Percentiles rank a stretch among this genome's conserved stretches.
phyloP scores from a whole-genome alignment of 352 stramenopile species.

The Blastocystis sp. region DNA sequence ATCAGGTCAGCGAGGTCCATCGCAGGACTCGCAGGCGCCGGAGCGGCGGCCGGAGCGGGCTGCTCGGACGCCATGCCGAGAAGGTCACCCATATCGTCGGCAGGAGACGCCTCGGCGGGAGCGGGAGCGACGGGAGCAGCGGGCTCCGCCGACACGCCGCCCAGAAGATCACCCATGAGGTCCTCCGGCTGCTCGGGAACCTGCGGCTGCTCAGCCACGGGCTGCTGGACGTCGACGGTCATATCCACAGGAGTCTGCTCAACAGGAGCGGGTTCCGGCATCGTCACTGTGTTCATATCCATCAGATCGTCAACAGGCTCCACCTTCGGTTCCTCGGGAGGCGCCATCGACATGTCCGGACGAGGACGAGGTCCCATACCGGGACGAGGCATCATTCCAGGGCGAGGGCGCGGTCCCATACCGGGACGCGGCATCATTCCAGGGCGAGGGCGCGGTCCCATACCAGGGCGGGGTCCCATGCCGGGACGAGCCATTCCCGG shows the following conservation, averaged over 20 bases:
- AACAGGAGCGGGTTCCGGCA: background rate
- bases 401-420: constrained; percentile 19
- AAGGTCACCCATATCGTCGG: no score
- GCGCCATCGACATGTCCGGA: background rate
- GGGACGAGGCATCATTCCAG: background rate
- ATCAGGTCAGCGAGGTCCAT: no score
- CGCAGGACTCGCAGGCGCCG: no score
- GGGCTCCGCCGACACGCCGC: no score
- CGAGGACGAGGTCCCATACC: constrained; percentile 25
- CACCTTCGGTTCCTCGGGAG: background rate
- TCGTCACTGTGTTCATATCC: background rate
- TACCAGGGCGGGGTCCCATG: constrained; percentile 6
- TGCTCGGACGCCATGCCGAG: no score
- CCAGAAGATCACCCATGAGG: no score
- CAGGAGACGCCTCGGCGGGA: no score
- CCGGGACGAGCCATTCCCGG: background rate
- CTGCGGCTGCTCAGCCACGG: background rate
- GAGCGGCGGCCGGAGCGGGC: no score
- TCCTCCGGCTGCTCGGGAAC: background rate
- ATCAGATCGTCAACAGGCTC: background rate
- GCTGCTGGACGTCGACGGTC: background rate
- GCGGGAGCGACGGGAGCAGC: no score
- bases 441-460: background rate
- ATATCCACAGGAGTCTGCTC: background rate
- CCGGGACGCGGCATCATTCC: constrained; percentile 6